Base-by-base conservation (phyloP, 345 rosid genomes). In the Psidium guajava region DNA sequence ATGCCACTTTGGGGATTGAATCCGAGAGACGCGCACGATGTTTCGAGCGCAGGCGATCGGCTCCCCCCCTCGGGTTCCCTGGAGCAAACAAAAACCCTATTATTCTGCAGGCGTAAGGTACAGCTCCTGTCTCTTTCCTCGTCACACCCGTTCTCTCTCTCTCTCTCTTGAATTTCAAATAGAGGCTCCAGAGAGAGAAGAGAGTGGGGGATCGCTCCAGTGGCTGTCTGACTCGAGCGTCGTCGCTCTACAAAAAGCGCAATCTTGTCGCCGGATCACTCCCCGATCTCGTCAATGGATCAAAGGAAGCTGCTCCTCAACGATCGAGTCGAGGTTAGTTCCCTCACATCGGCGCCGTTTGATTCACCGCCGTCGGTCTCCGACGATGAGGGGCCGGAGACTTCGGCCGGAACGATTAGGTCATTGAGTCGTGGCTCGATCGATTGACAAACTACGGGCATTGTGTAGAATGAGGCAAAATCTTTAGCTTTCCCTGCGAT, bases 261-360 rank as follows among this genome's bases (percentile, higher is more conserved):
- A 50, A 50, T 50, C 52, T 50, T 50, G 52, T 50, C 14, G 13
- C 54, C 54, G 20, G 54, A 53, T 53, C 21, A 6, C 54, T 24
- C 59, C 11, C 42, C 75, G 75, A 64, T 28, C 75, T 28, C 75
- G 42, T 36, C 80, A 1, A 69, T 90, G 91, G 89, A 90, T 83
- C 87, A 28, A 84, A 85, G 82, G 86, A 90, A 90, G 90, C 89
- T 90, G 74, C 88, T 88, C 15, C 87, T 90, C 82, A 75, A 86
- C 42, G 89, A 90, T 36, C 86, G 85, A 25, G 90, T 90, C 56
- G 92, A 90, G 92, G 92, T 88, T 28, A 32, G 75, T 53, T 50
- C 52, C 52, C 52, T 11, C 52, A 50, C 11, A 3, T 10, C 52
- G 52, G 52, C 52, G 52, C 52, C 52, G 13, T 50, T 50, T 50